Base-by-base conservation (phyloP, 257 asterid genomes). In the Echites panduratus region DNA sequence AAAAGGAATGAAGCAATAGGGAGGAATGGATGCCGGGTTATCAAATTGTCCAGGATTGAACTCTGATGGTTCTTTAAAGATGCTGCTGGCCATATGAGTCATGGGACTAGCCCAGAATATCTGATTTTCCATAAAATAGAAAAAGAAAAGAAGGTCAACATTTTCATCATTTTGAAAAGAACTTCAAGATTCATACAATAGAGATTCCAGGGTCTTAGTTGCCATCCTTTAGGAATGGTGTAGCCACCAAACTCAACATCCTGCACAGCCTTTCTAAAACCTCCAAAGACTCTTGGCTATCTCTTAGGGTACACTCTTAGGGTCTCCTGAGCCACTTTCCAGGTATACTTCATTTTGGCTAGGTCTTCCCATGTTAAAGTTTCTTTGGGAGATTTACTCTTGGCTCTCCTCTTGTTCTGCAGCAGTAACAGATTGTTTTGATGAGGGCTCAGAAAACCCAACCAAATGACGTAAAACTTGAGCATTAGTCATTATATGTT, bases 171-270 rank as follows among this genome's bases (percentile, higher is more conserved):
- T 27, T 45, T 45, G 26, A 8, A 9, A 35, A 29, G 14, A 52
- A 49, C 40, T 45, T 2, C 9, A 47, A 68, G n/a, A 52, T 27
- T 24, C 32, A 9, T 27, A 22, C 57, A 45, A n/a, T 22, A n/a
- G 40, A 50, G 64, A 71, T 24, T 32, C 13, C 58, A 41, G n/a
- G 41, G 26, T 74, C 85, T 85, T 89, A 89, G 92, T 78, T 87
- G 90, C 96, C 97, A 89, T 81, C 96, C 97, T 77, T 85, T 86
- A 0, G 97, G 97, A 54, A 89, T 86, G 65, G 77, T 54, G 85
- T 87, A 83, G 59, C 90, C 93, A 29, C 83, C 83, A 57, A 75
- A 89, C 78, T 89, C 85, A 2, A 87, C 81, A 72, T 91, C 94
- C 70, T 80, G 84, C 66, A 80, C 67, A 0, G 92, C 61, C 81